Percentiles rank a stretch among this genome's conserved stretches.
These are phyloP conservation scores for Jamesozyma hellenica DNA, from an alignment of 805 yeast genomes.

Conservation along the genomic window DNA sequence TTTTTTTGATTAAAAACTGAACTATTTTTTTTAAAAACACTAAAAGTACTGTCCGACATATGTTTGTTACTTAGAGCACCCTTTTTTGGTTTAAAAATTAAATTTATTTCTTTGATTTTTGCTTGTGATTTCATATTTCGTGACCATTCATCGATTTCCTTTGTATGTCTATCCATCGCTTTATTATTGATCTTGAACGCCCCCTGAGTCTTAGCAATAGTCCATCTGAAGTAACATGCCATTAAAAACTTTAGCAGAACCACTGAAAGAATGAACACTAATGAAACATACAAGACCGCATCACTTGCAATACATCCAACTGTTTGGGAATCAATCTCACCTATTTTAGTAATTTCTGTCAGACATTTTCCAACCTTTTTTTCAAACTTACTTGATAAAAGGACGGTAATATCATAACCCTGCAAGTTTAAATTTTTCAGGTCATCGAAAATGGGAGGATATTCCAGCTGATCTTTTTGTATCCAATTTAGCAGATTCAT, in stretches of 20 bases:
- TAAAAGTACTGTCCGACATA: slow-evolving; percentile 10
- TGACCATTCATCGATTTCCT: slow-evolving; percentile 78
- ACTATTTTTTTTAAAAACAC: slow-evolving; percentile 31
- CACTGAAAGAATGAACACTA: slow-evolving; percentile 75
- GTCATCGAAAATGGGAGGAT: slow-evolving; percentile 62
- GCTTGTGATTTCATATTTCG: slow-evolving; percentile 47
- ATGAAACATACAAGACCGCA: slow-evolving; percentile 69
- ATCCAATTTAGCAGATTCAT: slow-evolving; percentile 70
- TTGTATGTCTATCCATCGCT: slow-evolving; percentile 51
- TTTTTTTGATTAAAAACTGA: slow-evolving; percentile 18
- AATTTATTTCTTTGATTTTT: slow-evolving; percentile 44
- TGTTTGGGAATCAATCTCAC: slow-evolving; percentile 77
- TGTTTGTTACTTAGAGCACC: slow-evolving; percentile 14
- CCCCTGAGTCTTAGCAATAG: slow-evolving; percentile 70
- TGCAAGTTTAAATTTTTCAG: slow-evolving; percentile 43
- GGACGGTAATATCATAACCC: slow-evolving; percentile 76
- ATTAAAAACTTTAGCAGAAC: slow-evolving; percentile 67
- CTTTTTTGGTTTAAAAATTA: slow-evolving; percentile 39
- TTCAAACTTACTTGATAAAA: slow-evolving; percentile 52
- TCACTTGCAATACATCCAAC: slow-evolving; percentile 91
- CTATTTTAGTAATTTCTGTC: slow-evolving; percentile 78
- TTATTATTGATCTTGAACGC: slow-evolving; percentile 52
- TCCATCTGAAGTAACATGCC: slow-evolving; percentile 88
- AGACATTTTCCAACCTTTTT: slow-evolving; percentile 73
- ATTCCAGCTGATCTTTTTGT: slow-evolving; percentile 52